Evolutionary conservation across 352 stramenopile species (phyloP).

Genomic region (Hyaloperonospora arabidopsidis): DNA sequence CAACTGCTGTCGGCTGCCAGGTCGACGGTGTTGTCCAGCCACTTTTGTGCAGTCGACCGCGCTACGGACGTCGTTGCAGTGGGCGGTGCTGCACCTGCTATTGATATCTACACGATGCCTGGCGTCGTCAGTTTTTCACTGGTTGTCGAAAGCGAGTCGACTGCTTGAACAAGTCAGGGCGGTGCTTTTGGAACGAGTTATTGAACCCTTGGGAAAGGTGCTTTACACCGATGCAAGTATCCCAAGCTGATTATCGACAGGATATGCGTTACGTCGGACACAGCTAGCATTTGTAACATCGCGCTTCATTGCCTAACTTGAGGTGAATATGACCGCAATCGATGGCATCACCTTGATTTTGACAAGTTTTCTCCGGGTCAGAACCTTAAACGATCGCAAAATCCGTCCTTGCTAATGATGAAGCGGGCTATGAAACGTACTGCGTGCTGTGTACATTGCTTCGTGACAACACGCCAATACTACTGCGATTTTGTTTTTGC

Average conservation of each 20-base stretch:
- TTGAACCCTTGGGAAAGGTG: too few relatives aligned
- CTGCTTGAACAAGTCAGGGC: conserved; percentile 6
- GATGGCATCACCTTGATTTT: conserved; percentile 75
- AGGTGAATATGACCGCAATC: conserved; percentile 78
- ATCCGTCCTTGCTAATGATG: conserved; percentile 50
- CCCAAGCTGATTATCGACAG: conserved; percentile 1
- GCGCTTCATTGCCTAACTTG: conserved; percentile 66
- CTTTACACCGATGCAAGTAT: too few relatives aligned
- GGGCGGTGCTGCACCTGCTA: conserved; percentile 41
- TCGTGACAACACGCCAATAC: too few relatives aligned
- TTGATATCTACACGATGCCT: conserved; percentile 76
- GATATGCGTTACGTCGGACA: conserved; percentile 3
- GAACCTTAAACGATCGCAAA: conserved; percentile 54
- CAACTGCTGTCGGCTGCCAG: conserved; percentile 45
- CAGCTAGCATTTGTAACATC: conserved; percentile 23
- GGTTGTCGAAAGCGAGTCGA: conserved; percentile 33
- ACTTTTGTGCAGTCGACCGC: conserved; percentile 62
- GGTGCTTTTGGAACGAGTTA: background rate
- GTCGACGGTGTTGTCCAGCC: conserved; percentile 45
- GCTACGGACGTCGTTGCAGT: conserved; percentile 62
- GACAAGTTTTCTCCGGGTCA: conserved; percentile 35
- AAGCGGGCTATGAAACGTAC: too few relatives aligned
- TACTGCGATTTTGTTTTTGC: too few relatives aligned
- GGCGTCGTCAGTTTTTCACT: conserved; percentile 79
- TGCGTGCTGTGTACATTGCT: too few relatives aligned